Base-by-base conservation (phyloP, 2,329 filamentous ascomycete species). In the Diaporthe aspalathi region DNA sequence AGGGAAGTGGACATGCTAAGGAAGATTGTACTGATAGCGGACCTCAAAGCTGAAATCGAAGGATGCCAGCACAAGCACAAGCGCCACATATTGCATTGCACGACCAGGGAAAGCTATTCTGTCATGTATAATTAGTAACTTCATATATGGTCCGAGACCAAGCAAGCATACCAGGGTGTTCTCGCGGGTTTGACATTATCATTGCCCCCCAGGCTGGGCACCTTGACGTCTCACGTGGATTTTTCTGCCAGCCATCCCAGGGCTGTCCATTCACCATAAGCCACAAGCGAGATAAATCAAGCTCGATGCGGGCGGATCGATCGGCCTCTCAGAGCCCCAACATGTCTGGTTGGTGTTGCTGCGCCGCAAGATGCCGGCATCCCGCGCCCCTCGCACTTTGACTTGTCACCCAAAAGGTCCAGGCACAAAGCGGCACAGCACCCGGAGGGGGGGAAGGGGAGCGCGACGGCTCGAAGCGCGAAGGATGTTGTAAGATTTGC, bases 101-200 rank as follows among this genome's bases (percentile, higher is more conserved):
- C 60, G 38, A 38, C 14, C 35, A 45, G 60, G 60, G 22, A 22
- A n/a, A 65, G 27, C 14, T 65, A 65, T 22, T 62, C 24, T 65
- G 45, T 38, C 43, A 63, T 65, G 60, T 65, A 65, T 65, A 38
- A 65, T 50, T 65, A 65, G 32, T 49, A 35, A 65, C 60, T 50
- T 50, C 60, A 65, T 24, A 38, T 38, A 38, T 65, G 60, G 45
- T 65, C 60, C 60, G 60, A 65, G 45, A 65, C 60, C 60, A 50
- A 65, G 60, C 60, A 50, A 65, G 60, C 60, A 65, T 65, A 65
- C 20, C 60, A 65, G 27, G 60, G 60, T 65, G 60, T 65, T 65
- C 43, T 50, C 60, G 60, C 45, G 60, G n/a, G 24, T 50, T 50
- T 17, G 29, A 50, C 14, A 29, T 12, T 38, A 38, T 50, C 14